Evolutionary conservation across 2,329 filamentous ascomycete species (phyloP).

Genomic region (Xylaria sp.): DNA sequence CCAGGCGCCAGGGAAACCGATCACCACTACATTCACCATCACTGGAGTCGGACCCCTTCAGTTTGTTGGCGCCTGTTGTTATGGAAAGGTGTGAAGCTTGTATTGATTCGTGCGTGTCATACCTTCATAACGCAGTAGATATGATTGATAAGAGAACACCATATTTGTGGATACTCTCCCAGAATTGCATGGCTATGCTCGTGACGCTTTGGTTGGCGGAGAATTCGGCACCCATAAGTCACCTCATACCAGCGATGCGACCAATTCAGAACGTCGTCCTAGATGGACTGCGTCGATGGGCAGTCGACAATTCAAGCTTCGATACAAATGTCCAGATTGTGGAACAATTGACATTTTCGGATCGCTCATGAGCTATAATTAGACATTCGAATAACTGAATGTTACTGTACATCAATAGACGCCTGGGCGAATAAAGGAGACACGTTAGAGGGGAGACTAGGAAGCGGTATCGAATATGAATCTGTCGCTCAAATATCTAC

Average conservation of each 20-base stretch:
- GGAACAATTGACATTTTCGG: slow-evolving; percentile 42
- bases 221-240: slow-evolving; percentile 45
- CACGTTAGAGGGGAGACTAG: slow-evolving; percentile 15
- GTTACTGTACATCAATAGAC: slow-evolving; percentile 17
- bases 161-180: slow-evolving; percentile 53
- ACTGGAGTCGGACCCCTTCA: slow-evolving; percentile 40
- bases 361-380: slow-evolving; percentile 36
- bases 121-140: slow-evolving; percentile 50
- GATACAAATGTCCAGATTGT: slow-evolving; percentile 46
- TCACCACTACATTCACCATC: slow-evolving; percentile 40
- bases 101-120: slow-evolving; percentile 51
- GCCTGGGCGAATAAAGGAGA: background rate
- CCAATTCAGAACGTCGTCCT: slow-evolving; percentile 46
- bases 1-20: slow-evolving; percentile 41
- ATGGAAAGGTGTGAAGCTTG: slow-evolving; percentile 51
- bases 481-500: background rate
- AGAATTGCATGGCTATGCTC: slow-evolving; percentile 51
- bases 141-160: slow-evolving; percentile 52
- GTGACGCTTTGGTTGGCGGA: slow-evolving; percentile 50
- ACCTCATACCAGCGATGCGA: slow-evolving; percentile 46
- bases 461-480: slow-evolving; percentile 11
- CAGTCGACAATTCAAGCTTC: slow-evolving; percentile 49
- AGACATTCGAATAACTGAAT: background rate
- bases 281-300: slow-evolving; percentile 49
- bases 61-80: slow-evolving; percentile 44